Percentiles rank a stretch among this genome's conserved stretches.
Evolutionary conservation across 2,329 filamentous ascomycete genomes (phyloP).

Genomic region (Thelonectria rubi): DNA sequence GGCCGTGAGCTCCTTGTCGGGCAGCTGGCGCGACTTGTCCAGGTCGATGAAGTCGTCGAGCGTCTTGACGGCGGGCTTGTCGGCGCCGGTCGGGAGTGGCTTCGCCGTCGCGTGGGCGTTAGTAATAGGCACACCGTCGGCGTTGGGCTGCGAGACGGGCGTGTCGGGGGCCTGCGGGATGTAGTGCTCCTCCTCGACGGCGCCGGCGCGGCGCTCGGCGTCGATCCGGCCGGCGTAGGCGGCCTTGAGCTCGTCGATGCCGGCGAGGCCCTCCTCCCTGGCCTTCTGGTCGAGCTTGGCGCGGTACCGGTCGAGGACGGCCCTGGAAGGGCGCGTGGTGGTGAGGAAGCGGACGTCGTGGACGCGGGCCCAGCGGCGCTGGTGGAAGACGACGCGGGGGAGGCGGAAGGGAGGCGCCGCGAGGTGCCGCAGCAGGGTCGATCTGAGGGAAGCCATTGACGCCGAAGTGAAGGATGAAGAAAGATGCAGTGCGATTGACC

Average conservation of each 20-base stretch:
- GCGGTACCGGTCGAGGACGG: constrained; percentile 84
- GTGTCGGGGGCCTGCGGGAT: constrained; percentile 50
- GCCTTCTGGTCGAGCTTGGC: constrained; percentile 87
- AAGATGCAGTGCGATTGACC: constrained; percentile 25
- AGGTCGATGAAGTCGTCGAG: constrained; percentile 74
- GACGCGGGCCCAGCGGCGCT: constrained; percentile 89
- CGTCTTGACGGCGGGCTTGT: constrained; percentile 53
- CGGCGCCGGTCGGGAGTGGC: constrained; percentile 29
- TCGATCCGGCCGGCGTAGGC: constrained; percentile 88
- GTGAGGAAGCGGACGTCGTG: constrained; percentile 91
- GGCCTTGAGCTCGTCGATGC: constrained; percentile 79
- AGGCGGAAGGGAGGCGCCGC: constrained; percentile 45
- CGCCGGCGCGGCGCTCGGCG: constrained; percentile 72
- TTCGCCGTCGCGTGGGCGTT: constrained; percentile 28
- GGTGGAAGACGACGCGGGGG: constrained; percentile 53
- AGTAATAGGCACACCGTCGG: constrained; percentile 16
- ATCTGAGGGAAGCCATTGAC: constrained; percentile 59
- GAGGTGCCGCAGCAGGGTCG: constrained; percentile 59
- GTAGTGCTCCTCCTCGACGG: constrained; percentile 56
- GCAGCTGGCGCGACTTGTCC: constrained; percentile 76
- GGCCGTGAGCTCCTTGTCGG: constrained; percentile 82
- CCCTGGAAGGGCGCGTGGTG: constrained; percentile 74
- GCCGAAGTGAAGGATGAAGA: not conserved
- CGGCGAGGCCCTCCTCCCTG: constrained; percentile 72
- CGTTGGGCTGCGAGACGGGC: constrained; percentile 49